Evolutionary conservation across 352 stramenopile genomes (phyloP), one percentile per base, ranked within the genome.

Genomic region (Phytophthora pini): DNA sequence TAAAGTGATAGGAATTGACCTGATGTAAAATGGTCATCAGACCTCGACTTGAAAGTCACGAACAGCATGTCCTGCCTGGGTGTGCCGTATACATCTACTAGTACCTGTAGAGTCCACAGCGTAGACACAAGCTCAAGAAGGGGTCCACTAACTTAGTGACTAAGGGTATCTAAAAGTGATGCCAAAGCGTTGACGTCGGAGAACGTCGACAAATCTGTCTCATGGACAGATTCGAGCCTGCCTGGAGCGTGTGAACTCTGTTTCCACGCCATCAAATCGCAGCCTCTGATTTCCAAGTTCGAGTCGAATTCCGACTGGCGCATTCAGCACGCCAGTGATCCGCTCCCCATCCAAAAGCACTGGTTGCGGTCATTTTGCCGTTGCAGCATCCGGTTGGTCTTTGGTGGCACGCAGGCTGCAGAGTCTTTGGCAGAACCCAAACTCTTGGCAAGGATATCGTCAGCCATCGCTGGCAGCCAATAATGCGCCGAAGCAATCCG

Each of bases 401-500:
- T 13, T 36, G 49, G 34, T 56, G 34, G 39, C 17, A 49, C 29
- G 29, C 27, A 31, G 27, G 17, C 17, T 20, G 17, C 17, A 20
- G 17, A 20, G 17, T 20, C 5, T 31, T 31, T 9, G 29, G 7
- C 1, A 32, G 29, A 32, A 32, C 5, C 29, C 29, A 32, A 36
- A 26, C 24, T 26, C 4, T 26, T 4, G 31, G 3, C 9, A 36
- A 36, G 52, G 17, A 59, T 59, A 50, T 49, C 53, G 11, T 49
- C 44, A n/a, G 24, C n/a, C 54, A 45, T 62, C 43, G 39, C 24
- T 70, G 46, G 29, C 63, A 49, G 56, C 56, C 50, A 54, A 29
- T 17, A 24, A 27, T 36, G 38, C 46, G 39, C 40, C 29, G 34
- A 54, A n/a, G 8, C 47, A 53, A 53, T 41, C 31, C 10, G 24